Evolutionary conservation across 495 filamentous ascomycete genomes (phyloP).

Genomic region (Penicillium simplicissimum): DNA sequence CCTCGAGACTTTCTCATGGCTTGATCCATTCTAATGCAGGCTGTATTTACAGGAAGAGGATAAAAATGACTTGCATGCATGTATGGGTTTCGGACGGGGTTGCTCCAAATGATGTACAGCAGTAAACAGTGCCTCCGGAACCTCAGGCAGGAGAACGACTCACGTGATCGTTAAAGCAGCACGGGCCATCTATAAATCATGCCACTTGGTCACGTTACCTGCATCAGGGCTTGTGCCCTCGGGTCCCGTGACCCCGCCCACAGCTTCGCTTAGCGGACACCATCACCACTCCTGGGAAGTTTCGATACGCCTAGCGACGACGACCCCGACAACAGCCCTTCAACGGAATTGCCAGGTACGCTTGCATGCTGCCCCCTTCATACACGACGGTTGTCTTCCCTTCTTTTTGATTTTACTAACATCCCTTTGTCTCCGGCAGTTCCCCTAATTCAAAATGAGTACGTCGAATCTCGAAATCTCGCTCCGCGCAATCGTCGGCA

Average conservation of each 20-base stretch:
- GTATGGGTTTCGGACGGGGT: neutral
- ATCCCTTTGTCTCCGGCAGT: conserved; percentile 28
- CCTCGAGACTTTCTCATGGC: too few relatives aligned
- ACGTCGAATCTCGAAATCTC: conserved; percentile 41
- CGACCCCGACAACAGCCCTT: conserved; percentile 54
- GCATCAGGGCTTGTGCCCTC: conserved; percentile 39
- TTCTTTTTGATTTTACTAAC: conserved; percentile 20
- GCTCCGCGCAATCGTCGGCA: conserved; percentile 28
- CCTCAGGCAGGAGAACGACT: neutral
- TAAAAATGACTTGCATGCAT: neutral
- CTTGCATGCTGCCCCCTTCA: conserved; percentile 22
- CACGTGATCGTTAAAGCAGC: conserved; percentile 5
- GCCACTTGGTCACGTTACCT: conserved; percentile 28
- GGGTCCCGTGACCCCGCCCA: conserved; percentile 31
- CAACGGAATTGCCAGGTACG: conserved; percentile 53
- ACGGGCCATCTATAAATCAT: conserved; percentile 3
- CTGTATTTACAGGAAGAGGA: neutral
- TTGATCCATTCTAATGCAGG: neutral
- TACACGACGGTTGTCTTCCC: neutral
- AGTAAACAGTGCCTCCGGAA: neutral
- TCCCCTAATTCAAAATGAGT: conserved; percentile 68
- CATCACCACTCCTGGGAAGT: conserved; percentile 41
- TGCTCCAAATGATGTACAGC: neutral
- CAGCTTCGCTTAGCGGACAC: conserved; percentile 44
- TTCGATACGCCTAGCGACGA: conserved; percentile 51